These are phyloP conservation scores for Kuraishia floccosa DNA, from an alignment of 805 yeast species.

Conservation along the genomic window DNA sequence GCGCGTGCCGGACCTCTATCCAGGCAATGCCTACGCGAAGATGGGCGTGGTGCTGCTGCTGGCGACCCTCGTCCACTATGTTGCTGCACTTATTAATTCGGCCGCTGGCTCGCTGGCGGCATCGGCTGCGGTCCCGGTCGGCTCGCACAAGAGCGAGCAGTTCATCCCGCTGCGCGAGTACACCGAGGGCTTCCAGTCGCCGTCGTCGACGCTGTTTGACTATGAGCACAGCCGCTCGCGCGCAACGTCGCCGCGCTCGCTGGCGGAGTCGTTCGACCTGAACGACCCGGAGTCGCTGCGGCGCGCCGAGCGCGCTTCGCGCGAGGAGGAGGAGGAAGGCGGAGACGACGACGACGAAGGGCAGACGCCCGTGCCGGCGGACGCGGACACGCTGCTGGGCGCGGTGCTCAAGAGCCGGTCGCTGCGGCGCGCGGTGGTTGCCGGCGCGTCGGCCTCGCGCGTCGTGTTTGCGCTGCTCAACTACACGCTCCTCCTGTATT, in stretches of 20 bases:
- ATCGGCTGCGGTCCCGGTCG: slow-evolving; percentile 4
- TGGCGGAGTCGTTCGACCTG: slow-evolving; percentile 1
- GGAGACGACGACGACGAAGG: slow-evolving; percentile 4
- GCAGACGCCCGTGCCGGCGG: slow-evolving; percentile 3
- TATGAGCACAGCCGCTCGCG: slow-evolving; percentile 2
- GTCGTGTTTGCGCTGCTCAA: slow-evolving; percentile 40
- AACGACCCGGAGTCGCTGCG: not conserved
- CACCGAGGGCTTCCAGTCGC: slow-evolving; percentile 12
- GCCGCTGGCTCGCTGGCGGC: slow-evolving; percentile 19
- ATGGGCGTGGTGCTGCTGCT: slow-evolving; percentile 53
- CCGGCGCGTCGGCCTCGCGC: slow-evolving; percentile 13
- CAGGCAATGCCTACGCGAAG: slow-evolving; percentile 59
- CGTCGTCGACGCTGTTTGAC: slow-evolving; percentile 24
- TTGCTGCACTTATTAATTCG: slow-evolving; percentile 36
- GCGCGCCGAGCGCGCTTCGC: too few species aligned
- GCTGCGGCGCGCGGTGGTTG: slow-evolving; percentile 16
- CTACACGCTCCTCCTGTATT: slow-evolving; percentile 53
- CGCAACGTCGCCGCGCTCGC: not conserved
- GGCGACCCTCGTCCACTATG: slow-evolving; percentile 40
- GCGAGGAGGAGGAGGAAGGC: too few species aligned
- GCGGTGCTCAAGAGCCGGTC: slow-evolving; percentile 17
- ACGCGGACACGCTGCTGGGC: slow-evolving; percentile 5
- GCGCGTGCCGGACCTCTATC: slow-evolving; percentile 60
- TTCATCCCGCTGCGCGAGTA: slow-evolving; percentile 17
- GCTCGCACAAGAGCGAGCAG: slow-evolving; percentile 4